Evolutionary conservation across 176 grass and related monocot genomes (phyloP), one percentile per base, ranked within the genome.

Genomic region (Raddia distichophylla): DNA sequence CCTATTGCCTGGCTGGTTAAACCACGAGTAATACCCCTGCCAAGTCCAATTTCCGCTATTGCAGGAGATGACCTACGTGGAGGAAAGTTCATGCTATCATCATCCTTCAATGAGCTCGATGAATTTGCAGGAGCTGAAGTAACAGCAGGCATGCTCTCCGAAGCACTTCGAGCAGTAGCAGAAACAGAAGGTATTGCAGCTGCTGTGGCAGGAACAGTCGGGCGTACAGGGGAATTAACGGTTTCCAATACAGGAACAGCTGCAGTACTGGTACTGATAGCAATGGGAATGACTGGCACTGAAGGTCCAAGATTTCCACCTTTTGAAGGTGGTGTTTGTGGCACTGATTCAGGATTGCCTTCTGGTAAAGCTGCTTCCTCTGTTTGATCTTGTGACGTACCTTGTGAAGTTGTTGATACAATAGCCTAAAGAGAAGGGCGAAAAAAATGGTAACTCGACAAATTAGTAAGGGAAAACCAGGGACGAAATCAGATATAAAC

Each of bases 291-390:
- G 67, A 73, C 62, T 78, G 86, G 84, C 59, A 88, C 67, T 67
- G 78, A 69, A 67, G 81, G 33, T 69, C 69, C 88, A 57, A 86
- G 56, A 80, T 80, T 79, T 78, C 50, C 87, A 87, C 10, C 82
- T 92, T 99, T 99, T 11, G 82, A 64, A 91, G 93, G 84, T 80
- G 91, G 91, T 43, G 97, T 95, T 75, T 86, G 74, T 84, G 91
- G 87, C 1, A 32, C 22, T 10, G 69, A 77, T 66, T 93, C 89
- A 84, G 83, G 37, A 76, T 82, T 98, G 89, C 73, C 88, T 86
- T 95, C 97, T 82, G 82, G 87, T 20, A 89, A 65, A 86, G 86
- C n/a, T 62, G 54, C 65, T 82, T 93, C 93, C 76, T 96, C 97
- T 67, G 55, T 59, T 84, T 82, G 84, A 50, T 99, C 97, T 83